These are phyloP conservation scores for Xylaria scruposa DNA, from an alignment of 495 filamentous ascomycete species.

Conservation along the genomic window DNA sequence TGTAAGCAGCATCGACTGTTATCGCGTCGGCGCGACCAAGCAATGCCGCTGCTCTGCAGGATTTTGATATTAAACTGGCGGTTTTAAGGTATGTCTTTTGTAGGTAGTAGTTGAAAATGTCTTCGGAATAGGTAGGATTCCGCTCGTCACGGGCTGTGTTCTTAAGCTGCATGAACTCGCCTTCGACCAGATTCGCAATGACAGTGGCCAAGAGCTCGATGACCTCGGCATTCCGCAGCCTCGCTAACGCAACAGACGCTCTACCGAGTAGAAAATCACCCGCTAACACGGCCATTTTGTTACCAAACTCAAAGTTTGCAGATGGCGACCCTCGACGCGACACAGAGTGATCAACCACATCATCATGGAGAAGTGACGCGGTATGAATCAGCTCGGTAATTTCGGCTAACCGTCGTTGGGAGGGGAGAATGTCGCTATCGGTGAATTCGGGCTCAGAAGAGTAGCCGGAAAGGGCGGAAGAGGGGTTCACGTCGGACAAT, in stretches of 20 bases:
- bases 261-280: slow-evolving; percentile 94
- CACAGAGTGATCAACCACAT: slow-evolving; percentile 92
- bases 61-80: slow-evolving; percentile 93
- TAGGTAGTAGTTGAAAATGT: slow-evolving; percentile 91
- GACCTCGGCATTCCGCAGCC: slow-evolving; percentile 89
- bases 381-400: slow-evolving; percentile 98
- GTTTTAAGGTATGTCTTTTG: slow-evolving; percentile 99
- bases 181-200: slow-evolving; percentile 96
- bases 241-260: slow-evolving; percentile 90
- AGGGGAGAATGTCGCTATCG: slow-evolving; percentile 82
- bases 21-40: slow-evolving; percentile 77
- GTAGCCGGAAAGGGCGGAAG: slow-evolving; percentile 54
- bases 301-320: slow-evolving; percentile 92
- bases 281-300: slow-evolving; percentile 97
- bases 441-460: slow-evolving; percentile 58
- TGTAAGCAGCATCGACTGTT: slow-evolving; percentile 88
- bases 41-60: slow-evolving; percentile 86
- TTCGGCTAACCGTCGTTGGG: slow-evolving; percentile 91
- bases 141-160: slow-evolving; percentile 89
- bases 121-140: slow-evolving; percentile 81
- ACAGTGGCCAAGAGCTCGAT: slow-evolving; percentile 94
- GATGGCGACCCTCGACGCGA: slow-evolving; percentile 82
- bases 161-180: slow-evolving; percentile 99
- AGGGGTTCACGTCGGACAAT: slow-evolving; percentile 84
- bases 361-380: slow-evolving; percentile 94